Evolutionary conservation across 75 land plant genomes (phyloP), one percentile per base, ranked within the genome.

Genomic region (Pinus tabuliformis): DNA sequence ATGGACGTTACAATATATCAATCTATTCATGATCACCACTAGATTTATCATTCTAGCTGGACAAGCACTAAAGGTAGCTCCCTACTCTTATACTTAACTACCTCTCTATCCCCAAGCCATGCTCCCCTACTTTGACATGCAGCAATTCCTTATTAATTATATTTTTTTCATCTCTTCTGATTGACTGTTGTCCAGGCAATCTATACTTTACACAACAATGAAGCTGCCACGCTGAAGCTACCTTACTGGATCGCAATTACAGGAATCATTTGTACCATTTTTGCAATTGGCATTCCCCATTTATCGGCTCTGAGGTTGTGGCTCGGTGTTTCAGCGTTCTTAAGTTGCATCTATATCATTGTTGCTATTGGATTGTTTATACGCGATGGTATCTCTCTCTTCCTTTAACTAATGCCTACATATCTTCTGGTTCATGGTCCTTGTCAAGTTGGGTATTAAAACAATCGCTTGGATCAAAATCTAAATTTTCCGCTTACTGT

Each of bases 1-100:
- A 39, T 39, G 42, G 95, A 83, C 75, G 16, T 57, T 89, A 74
- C 91, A 93, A 54, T 90, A 93, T 83, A 79, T 83, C 52, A 88
- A 90, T 76, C 82, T 93, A 8, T 85, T 86, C 79, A 91, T 89
- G 83, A 87, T 83, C 22, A 91, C 81, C 71, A 85, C 80, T 63
- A 91, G 95, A 56, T 85, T 64, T 37, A 83, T 93, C 52, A 45
- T 45, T 45, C 52, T 45, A 0, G 7, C 7, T 45, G 8, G 52
- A 45, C 52, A 45, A 45, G 8, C 7, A 0, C 1, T 45, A 7
- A 45, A 45, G 52, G 52, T 45, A 45, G 52, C 0, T 45, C 1
- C 0, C 52, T 7, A 45, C 52, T 45, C 9, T 45, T 45, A 45
- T 45, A 45, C 52, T 7, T 45, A 45, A 45, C 7, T 45, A 45